Conservation (phyloP, 2,329 filamentous ascomycete genomes). For the Trichoderma sp. region DNA sequence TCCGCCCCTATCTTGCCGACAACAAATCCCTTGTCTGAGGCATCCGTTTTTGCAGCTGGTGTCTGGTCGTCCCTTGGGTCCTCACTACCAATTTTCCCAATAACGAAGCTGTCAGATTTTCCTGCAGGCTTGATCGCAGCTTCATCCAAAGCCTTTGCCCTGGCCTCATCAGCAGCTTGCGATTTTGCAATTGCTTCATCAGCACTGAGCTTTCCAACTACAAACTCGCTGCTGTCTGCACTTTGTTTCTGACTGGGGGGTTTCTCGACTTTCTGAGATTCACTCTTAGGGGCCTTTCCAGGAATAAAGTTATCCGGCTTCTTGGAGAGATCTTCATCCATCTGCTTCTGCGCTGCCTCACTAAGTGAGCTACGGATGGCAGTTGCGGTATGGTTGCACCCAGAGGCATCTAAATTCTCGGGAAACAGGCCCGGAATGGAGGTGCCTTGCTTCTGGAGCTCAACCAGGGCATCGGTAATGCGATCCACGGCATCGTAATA, state of each 20-base stretch:
- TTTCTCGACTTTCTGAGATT: not conserved
- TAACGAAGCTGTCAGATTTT: not conserved
- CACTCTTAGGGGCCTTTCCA: not conserved
- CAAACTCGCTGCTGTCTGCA: slow-evolving; percentile 11
- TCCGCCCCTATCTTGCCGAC: not conserved
- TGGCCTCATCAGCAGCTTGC: not conserved
- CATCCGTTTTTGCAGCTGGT: not conserved
- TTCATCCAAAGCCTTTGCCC: not conserved
- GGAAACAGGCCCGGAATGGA: slow-evolving; percentile 79
- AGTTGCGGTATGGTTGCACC: slow-evolving; percentile 63
- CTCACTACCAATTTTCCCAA: slow-evolving; percentile 7
- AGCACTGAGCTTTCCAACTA: slow-evolving; percentile 2
- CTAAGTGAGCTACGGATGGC: slow-evolving; percentile 32
- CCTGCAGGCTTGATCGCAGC: not conserved
- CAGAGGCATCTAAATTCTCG: slow-evolving; percentile 71
- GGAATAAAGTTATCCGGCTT: slow-evolving; percentile 31
- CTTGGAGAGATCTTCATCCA: slow-evolving; percentile 32
- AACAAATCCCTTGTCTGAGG: not conserved
- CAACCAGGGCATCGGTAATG: slow-evolving; percentile 76
- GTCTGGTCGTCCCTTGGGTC: not conserved
- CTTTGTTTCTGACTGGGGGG: not conserved
- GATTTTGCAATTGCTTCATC: not conserved
- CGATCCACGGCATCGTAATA: slow-evolving; percentile 90
- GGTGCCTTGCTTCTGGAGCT: slow-evolving; percentile 68
- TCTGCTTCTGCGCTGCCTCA: slow-evolving; percentile 36